phyloP scores from a whole-genome alignment of 805 yeast species.

The Pichia rugopelliculosa region DNA sequence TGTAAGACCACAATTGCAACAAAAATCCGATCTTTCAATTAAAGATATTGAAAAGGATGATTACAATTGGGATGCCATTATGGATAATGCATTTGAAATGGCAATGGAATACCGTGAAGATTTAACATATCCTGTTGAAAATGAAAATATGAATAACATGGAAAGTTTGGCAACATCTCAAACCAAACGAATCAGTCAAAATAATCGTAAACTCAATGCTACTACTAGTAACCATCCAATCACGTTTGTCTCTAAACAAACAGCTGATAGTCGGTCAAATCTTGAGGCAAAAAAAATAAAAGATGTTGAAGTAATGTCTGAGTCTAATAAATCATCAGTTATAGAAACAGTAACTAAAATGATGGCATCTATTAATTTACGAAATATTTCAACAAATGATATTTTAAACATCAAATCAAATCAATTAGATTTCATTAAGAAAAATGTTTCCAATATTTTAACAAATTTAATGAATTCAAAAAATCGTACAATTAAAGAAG shows the following conservation, averaged over 20 bases:
- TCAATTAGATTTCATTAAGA: slow-evolving; percentile 10
- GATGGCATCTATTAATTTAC: slow-evolving; percentile 8
- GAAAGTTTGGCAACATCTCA: background rate
- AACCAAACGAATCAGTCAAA: no score
- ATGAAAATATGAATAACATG: background rate
- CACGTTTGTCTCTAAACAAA: slow-evolving; percentile 2
- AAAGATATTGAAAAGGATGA: slow-evolving; percentile 20
- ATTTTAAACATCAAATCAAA: slow-evolving; percentile 5
- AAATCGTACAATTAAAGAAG: background rate
- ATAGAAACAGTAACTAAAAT: slow-evolving; percentile 8
- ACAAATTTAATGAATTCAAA: slow-evolving; percentile 6
- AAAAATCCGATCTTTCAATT: background rate
- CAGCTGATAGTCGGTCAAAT: slow-evolving; percentile 5
- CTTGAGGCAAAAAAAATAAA: background rate
- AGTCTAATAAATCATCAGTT: slow-evolving; percentile 3
- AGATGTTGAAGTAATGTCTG: background rate
- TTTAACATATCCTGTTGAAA: slow-evolving; percentile 23
- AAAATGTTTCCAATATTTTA: slow-evolving; percentile 11
- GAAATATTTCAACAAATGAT: slow-evolving; percentile 1
- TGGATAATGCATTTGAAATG: slow-evolving; percentile 71
- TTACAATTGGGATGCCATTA: slow-evolving; percentile 50
- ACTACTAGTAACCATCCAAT: slow-evolving; percentile 2
- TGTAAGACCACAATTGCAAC: background rate
- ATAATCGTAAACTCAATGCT: background rate
- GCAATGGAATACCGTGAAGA: slow-evolving; percentile 58